Evolutionary conservation across 2,329 filamentous ascomycete species (phyloP).

Genomic region (Thyridium curvatum): DNA sequence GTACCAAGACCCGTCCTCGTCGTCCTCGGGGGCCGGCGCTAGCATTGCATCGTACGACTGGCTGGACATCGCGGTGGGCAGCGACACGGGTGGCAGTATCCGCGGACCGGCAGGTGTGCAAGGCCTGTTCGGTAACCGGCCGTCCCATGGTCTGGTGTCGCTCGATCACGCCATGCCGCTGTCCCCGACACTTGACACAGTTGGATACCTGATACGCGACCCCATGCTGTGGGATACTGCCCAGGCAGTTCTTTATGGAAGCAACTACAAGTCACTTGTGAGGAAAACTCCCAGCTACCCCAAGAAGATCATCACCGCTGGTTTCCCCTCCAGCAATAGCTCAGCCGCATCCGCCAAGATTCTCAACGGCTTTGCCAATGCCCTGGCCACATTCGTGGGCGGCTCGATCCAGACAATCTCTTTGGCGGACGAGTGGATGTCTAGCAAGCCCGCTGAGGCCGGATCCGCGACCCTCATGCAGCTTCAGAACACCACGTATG

Average conservation of each 20-base stretch:
- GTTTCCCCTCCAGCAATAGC: constrained; percentile 14
- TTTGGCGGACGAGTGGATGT: constrained; percentile 17
- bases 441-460: constrained; percentile 12
- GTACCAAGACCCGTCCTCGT: constrained; percentile 38
- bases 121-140: constrained; percentile 38
- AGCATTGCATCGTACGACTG: constrained; percentile 34
- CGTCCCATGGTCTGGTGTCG: constrained; percentile 29
- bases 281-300: constrained; percentile 18
- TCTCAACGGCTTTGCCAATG: constrained; percentile 18
- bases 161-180: constrained; percentile 36
- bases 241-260: constrained; percentile 21
- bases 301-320: constrained; percentile 20
- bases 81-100: constrained; percentile 23
- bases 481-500: constrained; percentile 25
- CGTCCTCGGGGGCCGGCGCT: constrained; percentile 32
- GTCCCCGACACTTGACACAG: constrained; percentile 33
- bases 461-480: constrained; percentile 9
- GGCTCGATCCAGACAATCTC: constrained; percentile 11
- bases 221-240: constrained; percentile 24
- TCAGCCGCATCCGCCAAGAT: constrained; percentile 6
- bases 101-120: constrained; percentile 13
- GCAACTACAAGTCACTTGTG: constrained; percentile 23
- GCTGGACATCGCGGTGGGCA: constrained; percentile 36
- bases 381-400: constrained; percentile 18
- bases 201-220: constrained; percentile 34